These are phyloP conservation scores for Circinella umbellata DNA, from an alignment of 371 early-diverging fungal genomes.

Conservation along the genomic window DNA sequence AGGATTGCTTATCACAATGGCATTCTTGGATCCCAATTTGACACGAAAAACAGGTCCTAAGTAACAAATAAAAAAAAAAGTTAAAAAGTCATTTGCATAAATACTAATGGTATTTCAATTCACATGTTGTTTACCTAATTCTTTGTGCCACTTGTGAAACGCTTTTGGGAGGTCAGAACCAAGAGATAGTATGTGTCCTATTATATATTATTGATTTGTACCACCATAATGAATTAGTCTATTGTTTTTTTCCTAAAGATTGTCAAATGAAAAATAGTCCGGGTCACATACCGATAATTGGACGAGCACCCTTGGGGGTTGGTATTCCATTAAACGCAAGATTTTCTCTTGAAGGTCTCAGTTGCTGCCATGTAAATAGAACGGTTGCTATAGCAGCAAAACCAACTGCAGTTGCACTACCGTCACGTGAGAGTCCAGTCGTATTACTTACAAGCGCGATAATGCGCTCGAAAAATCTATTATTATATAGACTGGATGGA, in stretches of 20 bases:
- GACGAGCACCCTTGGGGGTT: neutral
- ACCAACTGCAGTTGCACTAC: neutral
- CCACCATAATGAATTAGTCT: neutral
- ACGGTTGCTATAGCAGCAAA: neutral
- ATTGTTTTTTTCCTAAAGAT: too few species aligned
- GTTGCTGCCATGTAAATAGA: neutral
- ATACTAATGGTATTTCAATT: neutral
- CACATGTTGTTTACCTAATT: neutral
- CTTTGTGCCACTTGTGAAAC: neutral
- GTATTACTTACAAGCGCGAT: neutral
- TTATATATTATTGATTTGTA: neutral
- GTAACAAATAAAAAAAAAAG: neutral
- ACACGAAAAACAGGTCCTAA: neutral
- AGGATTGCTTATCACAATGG: neutral
- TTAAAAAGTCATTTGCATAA: neutral
- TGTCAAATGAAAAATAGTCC: neutral
- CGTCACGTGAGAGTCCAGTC: neutral
- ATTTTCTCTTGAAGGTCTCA: neutral
- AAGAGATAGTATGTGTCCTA: neutral
- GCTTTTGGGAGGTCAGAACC: neutral
- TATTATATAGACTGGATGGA: neutral
- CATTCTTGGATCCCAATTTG: neutral
- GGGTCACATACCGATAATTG: neutral
- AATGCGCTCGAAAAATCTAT: neutral
- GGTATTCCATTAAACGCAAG: neutral